phyloP scores from a whole-genome alignment of 805 yeast genomes.

The Limtongia smithiae region DNA sequence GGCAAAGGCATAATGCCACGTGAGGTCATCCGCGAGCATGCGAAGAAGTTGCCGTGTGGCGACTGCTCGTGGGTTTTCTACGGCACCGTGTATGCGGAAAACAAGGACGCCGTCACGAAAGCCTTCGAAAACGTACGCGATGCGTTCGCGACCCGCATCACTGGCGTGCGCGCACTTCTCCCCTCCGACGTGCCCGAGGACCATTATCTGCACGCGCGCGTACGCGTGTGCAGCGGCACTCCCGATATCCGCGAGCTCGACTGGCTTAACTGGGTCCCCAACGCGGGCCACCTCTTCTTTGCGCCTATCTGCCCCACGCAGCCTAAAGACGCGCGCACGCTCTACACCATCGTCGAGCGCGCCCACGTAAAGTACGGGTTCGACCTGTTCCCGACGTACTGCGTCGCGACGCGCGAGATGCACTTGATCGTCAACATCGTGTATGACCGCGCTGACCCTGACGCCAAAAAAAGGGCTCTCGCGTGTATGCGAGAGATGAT shows the following conservation, averaged over 20 bases:
- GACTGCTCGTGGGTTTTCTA: slow-evolving; percentile 8
- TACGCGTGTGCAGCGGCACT: slow-evolving; percentile 4
- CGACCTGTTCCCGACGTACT: slow-evolving; percentile 6
- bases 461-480: slow-evolving; percentile 1
- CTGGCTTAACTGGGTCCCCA: slow-evolving; percentile 7
- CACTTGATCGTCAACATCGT: slow-evolving; percentile 6
- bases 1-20: slow-evolving; percentile 4
- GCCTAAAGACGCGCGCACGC: slow-evolving; percentile 1
- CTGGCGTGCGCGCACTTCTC: neutral
- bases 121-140: neutral
- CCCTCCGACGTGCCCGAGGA: slow-evolving; percentile 3
- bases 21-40: slow-evolving; percentile 2
- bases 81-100: slow-evolving; percentile 2
- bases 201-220: slow-evolving; percentile 5
- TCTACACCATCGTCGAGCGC: neutral
- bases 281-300: slow-evolving; percentile 7
- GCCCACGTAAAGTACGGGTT: slow-evolving; percentile 4
- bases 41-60: slow-evolving; percentile 5
- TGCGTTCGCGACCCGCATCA: neutral
- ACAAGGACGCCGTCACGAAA: neutral
- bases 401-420: slow-evolving; percentile 6
- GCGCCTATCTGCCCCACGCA: slow-evolving; percentile 4
- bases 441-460: slow-evolving; percentile 4
- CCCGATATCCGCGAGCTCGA: slow-evolving; percentile 9
- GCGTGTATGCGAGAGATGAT: slow-evolving; percentile 12